A percentile compares a stretch with the other conserved stretches of the same genome.
phyloP scores from a whole-genome alignment of 768 basidiomycete species.

The Phaeolepiota aurea region DNA sequence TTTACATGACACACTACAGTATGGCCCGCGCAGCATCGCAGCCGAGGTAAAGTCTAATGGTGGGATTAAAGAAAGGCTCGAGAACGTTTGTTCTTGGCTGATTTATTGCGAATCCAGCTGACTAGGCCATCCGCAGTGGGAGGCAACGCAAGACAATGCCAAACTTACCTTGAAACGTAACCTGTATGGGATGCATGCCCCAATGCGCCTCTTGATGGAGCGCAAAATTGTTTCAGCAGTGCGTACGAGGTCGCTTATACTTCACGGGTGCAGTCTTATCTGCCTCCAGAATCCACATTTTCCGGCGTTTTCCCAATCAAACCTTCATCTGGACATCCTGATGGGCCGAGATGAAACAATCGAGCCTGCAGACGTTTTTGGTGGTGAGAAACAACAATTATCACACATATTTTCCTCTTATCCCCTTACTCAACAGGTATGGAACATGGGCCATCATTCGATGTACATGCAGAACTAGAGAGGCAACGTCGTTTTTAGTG shows the following conservation, averaged over 20 bases:
- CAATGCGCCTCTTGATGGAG: constrained; percentile 90
- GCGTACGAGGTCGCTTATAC: too few species aligned
- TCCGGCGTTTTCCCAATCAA: constrained; percentile 56
- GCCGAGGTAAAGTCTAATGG: constrained; percentile 59
- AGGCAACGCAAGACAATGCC: constrained; percentile 83
- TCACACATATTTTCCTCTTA: neutral
- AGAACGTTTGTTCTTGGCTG: constrained; percentile 43
- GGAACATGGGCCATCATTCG: constrained; percentile 39
- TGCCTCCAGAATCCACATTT: constrained; percentile 71
- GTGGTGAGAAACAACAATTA: constrained; percentile 31
- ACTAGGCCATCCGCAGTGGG: constrained; percentile 57
- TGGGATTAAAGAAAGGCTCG: constrained; percentile 60
- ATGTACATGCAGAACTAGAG: constrained; percentile 63
- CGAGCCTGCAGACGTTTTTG: constrained; percentile 73
- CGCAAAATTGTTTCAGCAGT: constrained; percentile 77
- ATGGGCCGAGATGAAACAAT: constrained; percentile 88
- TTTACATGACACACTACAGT: constrained; percentile 79
- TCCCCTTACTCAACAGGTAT: constrained; percentile 43
- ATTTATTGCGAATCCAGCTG: constrained; percentile 1
- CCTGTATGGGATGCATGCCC: constrained; percentile 80
- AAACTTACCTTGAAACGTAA: constrained; percentile 81
- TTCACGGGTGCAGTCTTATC: too few species aligned
- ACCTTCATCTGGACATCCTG: constrained; percentile 86
- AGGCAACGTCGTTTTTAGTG: constrained; percentile 30
- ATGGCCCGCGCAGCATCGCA: constrained; percentile 78